A percentile compares a stretch with the other conserved stretches of the same genome.
Evolutionary conservation across 805 yeast genomes (phyloP).

Genomic region (Dipodascus albidus): DNA sequence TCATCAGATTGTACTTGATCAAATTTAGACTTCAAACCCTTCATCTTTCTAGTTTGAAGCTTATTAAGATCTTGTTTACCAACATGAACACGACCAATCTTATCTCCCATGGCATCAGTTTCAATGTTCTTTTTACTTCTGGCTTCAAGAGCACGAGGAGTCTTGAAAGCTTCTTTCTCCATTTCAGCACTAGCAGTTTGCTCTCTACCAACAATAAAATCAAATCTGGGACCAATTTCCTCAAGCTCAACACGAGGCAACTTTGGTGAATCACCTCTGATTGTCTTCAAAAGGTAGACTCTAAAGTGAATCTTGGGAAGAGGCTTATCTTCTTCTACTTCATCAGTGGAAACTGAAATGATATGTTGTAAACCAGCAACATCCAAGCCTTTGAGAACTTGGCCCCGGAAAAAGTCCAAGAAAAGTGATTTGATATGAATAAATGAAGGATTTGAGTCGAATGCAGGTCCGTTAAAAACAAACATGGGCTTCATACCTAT

Average conservation of each 20-base stretch:
- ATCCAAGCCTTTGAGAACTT: constrained; percentile 69
- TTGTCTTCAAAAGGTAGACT: constrained; percentile 78
- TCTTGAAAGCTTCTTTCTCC: constrained; percentile 78
- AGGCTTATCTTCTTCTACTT: constrained; percentile 57
- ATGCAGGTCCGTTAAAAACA: constrained; percentile 82
- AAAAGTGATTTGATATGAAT: constrained; percentile 80
- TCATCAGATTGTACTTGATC: constrained; percentile 60
- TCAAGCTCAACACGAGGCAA: constrained; percentile 89
- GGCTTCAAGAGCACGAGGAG: constrained; percentile 71
- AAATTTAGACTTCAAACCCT: constrained; percentile 81
- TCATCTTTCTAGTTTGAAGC: constrained; percentile 96
- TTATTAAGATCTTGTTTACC: constrained; percentile 87
- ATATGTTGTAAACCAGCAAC: constrained; percentile 92
- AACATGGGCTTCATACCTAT: constrained; percentile 93
- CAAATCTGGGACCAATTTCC: constrained; percentile 93
- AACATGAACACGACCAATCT: constrained; percentile 91
- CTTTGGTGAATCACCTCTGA: constrained; percentile 53
- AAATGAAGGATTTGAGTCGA: constrained; percentile 80
- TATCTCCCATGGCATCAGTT: constrained; percentile 86
- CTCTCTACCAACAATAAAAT: constrained; percentile 83
- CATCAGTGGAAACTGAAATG: constrained; percentile 68
- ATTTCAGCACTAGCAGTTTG: constrained; percentile 74
- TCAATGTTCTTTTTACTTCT: constrained; percentile 82
- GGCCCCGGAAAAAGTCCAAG: constrained; percentile 85
- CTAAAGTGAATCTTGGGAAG: constrained; percentile 81